Evolutionary conservation across 208 protist species (phyloP).

Genomic region (Wallacemonas sp.): DNA sequence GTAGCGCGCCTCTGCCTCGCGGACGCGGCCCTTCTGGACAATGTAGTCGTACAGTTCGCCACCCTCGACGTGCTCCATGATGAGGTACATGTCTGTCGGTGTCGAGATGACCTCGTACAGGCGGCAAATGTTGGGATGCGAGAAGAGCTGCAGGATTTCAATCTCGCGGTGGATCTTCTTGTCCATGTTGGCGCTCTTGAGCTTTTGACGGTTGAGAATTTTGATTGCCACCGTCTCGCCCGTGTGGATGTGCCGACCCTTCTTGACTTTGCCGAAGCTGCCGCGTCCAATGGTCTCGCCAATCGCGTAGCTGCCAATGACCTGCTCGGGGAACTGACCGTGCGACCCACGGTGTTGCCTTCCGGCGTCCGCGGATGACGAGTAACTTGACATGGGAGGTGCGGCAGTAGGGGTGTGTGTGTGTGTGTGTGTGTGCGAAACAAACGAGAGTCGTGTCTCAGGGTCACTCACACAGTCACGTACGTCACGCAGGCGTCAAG

Average conservation of each 20-base stretch:
- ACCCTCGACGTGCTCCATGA: slow-evolving; percentile 99
- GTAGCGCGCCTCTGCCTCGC: slow-evolving; percentile 93
- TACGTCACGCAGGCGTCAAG: no score
- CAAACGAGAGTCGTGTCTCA: no score
- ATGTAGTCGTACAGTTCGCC: slow-evolving; percentile 99
- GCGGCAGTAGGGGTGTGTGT: no score
- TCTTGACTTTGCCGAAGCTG: slow-evolving; percentile 99
- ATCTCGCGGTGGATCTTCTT: slow-evolving; percentile 97
- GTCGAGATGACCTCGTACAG: slow-evolving; percentile 99
- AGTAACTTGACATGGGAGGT: slow-evolving; percentile 15
- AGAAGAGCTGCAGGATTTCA: slow-evolving; percentile 97
- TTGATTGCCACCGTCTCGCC: slow-evolving; percentile 98
- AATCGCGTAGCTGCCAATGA: slow-evolving; percentile 97
- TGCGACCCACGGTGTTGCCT: slow-evolving; percentile 17
- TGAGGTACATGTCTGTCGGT: slow-evolving; percentile 98
- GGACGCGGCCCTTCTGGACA: slow-evolving; percentile 95
- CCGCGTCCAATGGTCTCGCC: slow-evolving; percentile 98
- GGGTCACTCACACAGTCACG: no score
- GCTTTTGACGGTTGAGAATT: slow-evolving; percentile 98
- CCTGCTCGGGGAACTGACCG: slow-evolving; percentile 43
- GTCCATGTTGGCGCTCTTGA: slow-evolving; percentile 93
- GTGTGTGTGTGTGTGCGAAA: no score
- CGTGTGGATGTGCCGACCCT: slow-evolving; percentile 96
- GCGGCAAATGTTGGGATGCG: slow-evolving; percentile 99
- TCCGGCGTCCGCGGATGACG: slow-evolving; percentile 16